Evolutionary conservation across 1,284 basidiomycete species (phyloP).

Genomic region (Trichosporon ovoides): DNA sequence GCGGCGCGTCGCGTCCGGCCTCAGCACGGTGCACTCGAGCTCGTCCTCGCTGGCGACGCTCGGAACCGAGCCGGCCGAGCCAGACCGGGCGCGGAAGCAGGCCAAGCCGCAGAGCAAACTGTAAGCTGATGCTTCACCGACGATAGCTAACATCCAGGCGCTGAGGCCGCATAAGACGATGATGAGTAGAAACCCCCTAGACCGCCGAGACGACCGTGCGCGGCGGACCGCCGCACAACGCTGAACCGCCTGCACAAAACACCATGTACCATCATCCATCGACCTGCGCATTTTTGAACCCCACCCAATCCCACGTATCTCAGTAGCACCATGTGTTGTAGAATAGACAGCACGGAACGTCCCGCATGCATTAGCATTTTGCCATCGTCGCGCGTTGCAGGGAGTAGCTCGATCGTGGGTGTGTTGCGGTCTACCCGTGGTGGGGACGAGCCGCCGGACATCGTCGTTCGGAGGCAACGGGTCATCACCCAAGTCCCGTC

Average conservation of each 20-base stretch:
- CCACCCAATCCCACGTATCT: neutral
- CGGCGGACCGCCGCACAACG: too few relatives aligned
- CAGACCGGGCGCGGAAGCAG: neutral
- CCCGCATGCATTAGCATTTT: neutral
- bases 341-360: neutral
- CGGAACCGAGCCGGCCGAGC: neutral
- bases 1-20: neutral
- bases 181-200: neutral
- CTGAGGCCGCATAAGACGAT: neutral
- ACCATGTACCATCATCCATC: neutral
- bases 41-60: neutral
- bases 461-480: too few relatives aligned
- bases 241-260: neutral
- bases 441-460: too few relatives aligned
- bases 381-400: neutral
- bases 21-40: neutral
- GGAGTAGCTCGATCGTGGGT: too few relatives aligned
- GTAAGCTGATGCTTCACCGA: neutral
- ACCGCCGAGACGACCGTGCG: neutral
- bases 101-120: slow-evolving; percentile 5
- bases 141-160: neutral
- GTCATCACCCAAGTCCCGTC: too few relatives aligned
- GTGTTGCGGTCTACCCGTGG: too few relatives aligned
- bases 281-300: neutral
- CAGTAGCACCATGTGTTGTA: too few relatives aligned